Evolutionary conservation across 148 eudicot genomes (phyloP), one percentile per base, ranked within the genome.

Genomic region (Rhododendron simsii): DNA sequence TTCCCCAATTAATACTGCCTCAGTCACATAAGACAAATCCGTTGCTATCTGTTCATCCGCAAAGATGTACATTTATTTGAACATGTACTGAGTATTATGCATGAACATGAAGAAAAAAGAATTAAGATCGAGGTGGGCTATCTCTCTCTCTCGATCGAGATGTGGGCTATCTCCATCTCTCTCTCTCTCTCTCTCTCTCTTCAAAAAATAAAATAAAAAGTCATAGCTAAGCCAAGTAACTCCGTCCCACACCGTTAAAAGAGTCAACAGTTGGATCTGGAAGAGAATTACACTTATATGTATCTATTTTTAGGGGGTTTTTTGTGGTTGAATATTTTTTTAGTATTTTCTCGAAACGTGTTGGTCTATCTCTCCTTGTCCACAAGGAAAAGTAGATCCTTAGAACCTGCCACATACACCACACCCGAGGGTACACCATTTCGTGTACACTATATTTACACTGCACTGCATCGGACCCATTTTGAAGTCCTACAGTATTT

Each of bases 161-260:
- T 5, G 30, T 65, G 33, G 73, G 12, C 37, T 1, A 3, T 67
- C 74, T 20, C 26, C 8, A 21, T 59, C 21, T 59, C 28, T 18
- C 6, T 59, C 18, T 61, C 28, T 20, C n/a, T 61, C 69, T 7
- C 26, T 65, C 37, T 69, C 15, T 71, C 18, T 4, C 76, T 18
- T 4, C 16, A 4, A 30, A 55, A 16, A 33, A n/a, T 47, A 37
- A 26, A 1, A 63, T 23, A n/a, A 7, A 76, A 84, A 85, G 89
- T 84, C 80, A 55, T 13, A 86, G 80, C 87, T 86, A 77, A 87
- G 86, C 87, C 87, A 69, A 61, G 57, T 2, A 86, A 88, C 88
- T 78, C 82, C 87, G 91, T 87, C 90, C 91, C 93, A 88, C 93
- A 5, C 76, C 14, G 84, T 16, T 59, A 80, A 87, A 78, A 67